phyloP scores from a whole-genome alignment of 805 yeast species.

The Ogataea saltuana region DNA sequence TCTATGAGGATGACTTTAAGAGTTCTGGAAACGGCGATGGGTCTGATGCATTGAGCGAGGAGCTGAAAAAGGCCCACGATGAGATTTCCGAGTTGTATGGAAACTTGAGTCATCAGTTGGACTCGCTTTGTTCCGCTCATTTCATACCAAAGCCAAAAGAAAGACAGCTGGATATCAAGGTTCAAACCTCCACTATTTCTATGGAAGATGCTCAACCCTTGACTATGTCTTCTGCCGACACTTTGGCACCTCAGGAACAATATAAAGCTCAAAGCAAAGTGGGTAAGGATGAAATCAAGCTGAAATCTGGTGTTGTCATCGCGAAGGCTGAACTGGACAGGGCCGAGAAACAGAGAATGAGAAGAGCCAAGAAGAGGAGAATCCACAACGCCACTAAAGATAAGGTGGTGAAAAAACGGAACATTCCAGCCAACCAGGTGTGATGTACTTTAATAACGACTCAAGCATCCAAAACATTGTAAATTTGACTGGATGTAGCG shows the following conservation, averaged over 20 bases:
- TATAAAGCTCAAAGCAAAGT: slow-evolving; percentile 51
- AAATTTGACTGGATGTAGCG: slow-evolving; percentile 11
- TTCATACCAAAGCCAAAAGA: slow-evolving; percentile 89
- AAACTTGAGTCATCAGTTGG: slow-evolving; percentile 68
- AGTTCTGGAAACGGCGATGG: slow-evolving; percentile 38
- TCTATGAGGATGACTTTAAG: slow-evolving; percentile 81
- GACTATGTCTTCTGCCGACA: slow-evolving; percentile 66
- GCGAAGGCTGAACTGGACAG: slow-evolving; percentile 79
- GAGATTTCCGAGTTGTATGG: slow-evolving; percentile 71
- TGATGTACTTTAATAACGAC: background rate
- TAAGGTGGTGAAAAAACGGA: slow-evolving; percentile 33
- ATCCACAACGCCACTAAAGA: slow-evolving; percentile 37
- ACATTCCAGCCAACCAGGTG: slow-evolving; percentile 15
- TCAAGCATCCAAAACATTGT: slow-evolving; percentile 9
- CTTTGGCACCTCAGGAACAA: slow-evolving; percentile 94
- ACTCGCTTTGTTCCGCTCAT: slow-evolving; percentile 91
- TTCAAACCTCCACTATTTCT: slow-evolving; percentile 74
- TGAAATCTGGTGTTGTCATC: slow-evolving; percentile 77
- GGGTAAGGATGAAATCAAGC: slow-evolving; percentile 59
- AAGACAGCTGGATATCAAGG: slow-evolving; percentile 76
- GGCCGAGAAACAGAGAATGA: slow-evolving; percentile 82
- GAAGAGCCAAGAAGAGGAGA: slow-evolving; percentile 85
- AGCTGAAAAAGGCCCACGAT: slow-evolving; percentile 68
- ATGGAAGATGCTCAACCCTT: slow-evolving; percentile 98
- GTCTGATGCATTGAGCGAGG: slow-evolving; percentile 52